phyloP scores from a whole-genome alignment of 2,329 filamentous ascomycete species.

The Rutstroemia sp. region DNA sequence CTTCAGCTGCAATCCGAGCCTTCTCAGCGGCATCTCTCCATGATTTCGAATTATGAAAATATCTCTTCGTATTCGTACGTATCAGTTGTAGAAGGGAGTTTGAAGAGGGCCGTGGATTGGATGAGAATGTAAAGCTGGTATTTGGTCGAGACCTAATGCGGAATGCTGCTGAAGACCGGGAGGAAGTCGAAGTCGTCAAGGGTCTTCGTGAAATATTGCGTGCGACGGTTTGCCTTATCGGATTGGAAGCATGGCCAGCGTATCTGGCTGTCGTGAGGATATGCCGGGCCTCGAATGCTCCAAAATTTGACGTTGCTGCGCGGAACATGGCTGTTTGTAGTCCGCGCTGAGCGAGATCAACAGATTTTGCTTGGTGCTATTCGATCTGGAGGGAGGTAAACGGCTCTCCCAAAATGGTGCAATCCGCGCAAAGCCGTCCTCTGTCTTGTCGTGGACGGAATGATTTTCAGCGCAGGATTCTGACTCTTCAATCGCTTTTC shows the following conservation, averaged over 20 bases:
- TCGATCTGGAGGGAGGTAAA: not conserved
- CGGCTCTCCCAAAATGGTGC: not conserved
- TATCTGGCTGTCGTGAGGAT: not conserved
- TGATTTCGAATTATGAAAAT: conserved; percentile 17
- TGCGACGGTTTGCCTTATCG: not conserved
- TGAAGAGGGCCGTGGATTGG: not conserved
- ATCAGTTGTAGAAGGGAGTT: conserved; percentile 18
- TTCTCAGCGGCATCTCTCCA: conserved; percentile 12
- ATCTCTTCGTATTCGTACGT: conserved; percentile 17
- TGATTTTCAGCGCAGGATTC: not conserved
- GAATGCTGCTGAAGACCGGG: not conserved
- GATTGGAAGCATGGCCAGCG: not conserved
- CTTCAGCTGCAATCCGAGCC: conserved; percentile 8
- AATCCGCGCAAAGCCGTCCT: not conserved
- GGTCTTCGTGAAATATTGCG: not conserved
- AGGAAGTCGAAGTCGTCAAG: not conserved
- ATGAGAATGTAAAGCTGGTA: conserved; percentile 5
- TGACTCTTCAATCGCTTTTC: not conserved
- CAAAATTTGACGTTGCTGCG: not conserved
- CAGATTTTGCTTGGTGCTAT: not conserved
- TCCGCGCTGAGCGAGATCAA: not conserved
- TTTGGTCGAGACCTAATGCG: not conserved
- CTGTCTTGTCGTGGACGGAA: not conserved
- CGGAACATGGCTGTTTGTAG: conserved; percentile 1
- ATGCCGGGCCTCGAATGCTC: not conserved